Evolutionary conservation across 345 rosid genomes (phyloP).

Genomic region (Populus alba): DNA sequence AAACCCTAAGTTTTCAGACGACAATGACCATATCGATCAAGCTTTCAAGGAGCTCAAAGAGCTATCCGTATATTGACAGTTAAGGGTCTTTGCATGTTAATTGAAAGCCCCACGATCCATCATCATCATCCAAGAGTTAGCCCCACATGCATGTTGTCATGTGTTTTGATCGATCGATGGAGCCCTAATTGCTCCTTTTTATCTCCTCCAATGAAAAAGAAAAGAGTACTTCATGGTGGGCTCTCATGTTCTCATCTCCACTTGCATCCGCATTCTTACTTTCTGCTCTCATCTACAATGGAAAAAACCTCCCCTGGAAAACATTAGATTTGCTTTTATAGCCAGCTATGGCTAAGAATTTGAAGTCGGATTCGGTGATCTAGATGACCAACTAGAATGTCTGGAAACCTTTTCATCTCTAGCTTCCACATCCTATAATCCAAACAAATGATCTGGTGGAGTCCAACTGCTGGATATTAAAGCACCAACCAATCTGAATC

Average conservation of each 20-base stretch:
- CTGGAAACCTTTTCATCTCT: neutral
- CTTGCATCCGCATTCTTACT: constrained; percentile 30
- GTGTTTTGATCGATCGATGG: constrained; percentile 1
- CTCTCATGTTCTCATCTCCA: constrained; percentile 25
- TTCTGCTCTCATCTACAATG: constrained; percentile 29
- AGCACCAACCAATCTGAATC: neutral
- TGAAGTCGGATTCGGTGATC: constrained; percentile 20
- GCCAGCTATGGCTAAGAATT: neutral
- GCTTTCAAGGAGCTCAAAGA: constrained; percentile 41
- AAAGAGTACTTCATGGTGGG: constrained; percentile 27
- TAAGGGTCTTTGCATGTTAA: constrained; percentile 21
- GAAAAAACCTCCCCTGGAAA: constrained; percentile 10
- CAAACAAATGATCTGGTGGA: neutral
- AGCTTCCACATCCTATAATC: neutral
- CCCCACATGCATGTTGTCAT: constrained; percentile 21
- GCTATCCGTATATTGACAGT: constrained; percentile 36
- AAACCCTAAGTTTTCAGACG: constrained; percentile 34
- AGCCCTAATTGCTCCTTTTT: neutral
- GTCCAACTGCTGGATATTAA: neutral
- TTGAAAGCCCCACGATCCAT: constrained; percentile 14
- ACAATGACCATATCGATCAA: constrained; percentile 40
- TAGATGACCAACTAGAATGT: constrained; percentile 21
- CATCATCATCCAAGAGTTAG: constrained; percentile 12
- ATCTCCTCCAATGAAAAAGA: neutral
- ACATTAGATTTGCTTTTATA: neutral